Percentiles rank a stretch among this genome's conserved stretches.
phyloP scores from a whole-genome alignment of 2,329 filamentous ascomycete genomes.

The Hymenoscyphus albidus region DNA sequence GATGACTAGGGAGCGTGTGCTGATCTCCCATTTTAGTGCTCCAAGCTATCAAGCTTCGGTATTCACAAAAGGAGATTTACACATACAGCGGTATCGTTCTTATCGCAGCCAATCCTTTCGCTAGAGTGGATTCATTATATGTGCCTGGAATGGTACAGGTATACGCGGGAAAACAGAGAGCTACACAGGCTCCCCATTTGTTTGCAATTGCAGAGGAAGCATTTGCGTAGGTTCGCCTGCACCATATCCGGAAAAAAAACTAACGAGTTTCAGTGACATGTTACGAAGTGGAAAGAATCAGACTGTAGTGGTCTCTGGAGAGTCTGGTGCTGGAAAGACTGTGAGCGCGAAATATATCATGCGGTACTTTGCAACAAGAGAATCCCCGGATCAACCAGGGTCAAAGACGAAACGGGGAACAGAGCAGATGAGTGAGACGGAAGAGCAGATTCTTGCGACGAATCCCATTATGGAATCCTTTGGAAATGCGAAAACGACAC shows the following conservation, averaged over 20 bases:
- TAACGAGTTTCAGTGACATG: constrained; percentile 74
- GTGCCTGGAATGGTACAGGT: constrained; percentile 99
- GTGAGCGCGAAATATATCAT: constrained; percentile 99
- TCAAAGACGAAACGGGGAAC: constrained; percentile 70
- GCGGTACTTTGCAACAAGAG: constrained; percentile 98
- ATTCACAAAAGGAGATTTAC: constrained; percentile 98
- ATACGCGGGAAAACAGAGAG: constrained; percentile 93
- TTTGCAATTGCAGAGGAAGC: constrained; percentile 99
- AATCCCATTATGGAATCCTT: constrained; percentile 99
- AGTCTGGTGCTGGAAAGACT: constrained; percentile 97
- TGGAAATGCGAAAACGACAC: constrained; percentile 98
- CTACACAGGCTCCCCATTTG: constrained; percentile 93
- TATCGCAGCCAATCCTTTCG: constrained; percentile 97
- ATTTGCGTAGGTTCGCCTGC: constrained; percentile 68
- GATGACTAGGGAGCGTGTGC: constrained; percentile 8
- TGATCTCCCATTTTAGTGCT: constrained; percentile 58
- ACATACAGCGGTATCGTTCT: constrained; percentile 98
- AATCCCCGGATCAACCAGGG: constrained; percentile 82
- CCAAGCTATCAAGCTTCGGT: constrained; percentile 95
- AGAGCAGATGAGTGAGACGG: constrained; percentile 90
- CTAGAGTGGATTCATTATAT: constrained; percentile 94
- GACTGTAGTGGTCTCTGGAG: constrained; percentile 97
- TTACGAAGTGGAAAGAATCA: constrained; percentile 92
- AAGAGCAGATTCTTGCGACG: constrained; percentile 96
- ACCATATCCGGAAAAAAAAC: constrained; percentile 21